Evolutionary conservation across 495 filamentous ascomycete genomes (phyloP).

Genomic region (Neurospora sp.): DNA sequence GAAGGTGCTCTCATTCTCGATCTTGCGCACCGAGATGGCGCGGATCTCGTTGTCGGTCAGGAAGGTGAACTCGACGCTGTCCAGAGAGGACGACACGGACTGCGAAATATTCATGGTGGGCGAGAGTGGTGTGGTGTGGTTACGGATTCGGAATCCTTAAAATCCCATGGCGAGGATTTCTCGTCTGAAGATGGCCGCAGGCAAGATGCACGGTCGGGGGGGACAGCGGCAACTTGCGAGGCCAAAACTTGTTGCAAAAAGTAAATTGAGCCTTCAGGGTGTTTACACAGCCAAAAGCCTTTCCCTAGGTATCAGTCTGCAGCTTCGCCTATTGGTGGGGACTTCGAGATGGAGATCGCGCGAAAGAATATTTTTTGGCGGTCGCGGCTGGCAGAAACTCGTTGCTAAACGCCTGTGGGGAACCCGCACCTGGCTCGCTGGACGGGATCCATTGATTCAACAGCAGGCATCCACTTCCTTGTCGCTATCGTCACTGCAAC

Average conservation of each 20-base stretch:
- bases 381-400: constrained; percentile 19
- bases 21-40: constrained; percentile 80
- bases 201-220: background rate
- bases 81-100: constrained; percentile 74
- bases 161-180: background rate
- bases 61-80: constrained; percentile 80
- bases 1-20: constrained; percentile 82
- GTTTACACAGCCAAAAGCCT: constrained; percentile 1
- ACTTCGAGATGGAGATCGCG: constrained; percentile 12
- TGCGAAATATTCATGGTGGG: constrained; percentile 72
- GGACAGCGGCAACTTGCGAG: background rate
- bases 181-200: background rate
- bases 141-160: background rate
- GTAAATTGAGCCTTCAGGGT: background rate
- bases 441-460: background rate
- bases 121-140: constrained; percentile 1
- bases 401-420: constrained; percentile 5
- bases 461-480: background rate
- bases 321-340: constrained; percentile 20
- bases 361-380: constrained; percentile 31
- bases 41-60: constrained; percentile 74
- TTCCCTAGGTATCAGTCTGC: constrained; percentile 6
- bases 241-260: background rate
- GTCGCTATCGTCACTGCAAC: background rate
- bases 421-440: background rate